Percentiles rank a stretch among this genome's conserved stretches.
Evolutionary conservation across 2,329 filamentous ascomycete genomes (phyloP).

Genomic region (Claviceps humidiphila): DNA sequence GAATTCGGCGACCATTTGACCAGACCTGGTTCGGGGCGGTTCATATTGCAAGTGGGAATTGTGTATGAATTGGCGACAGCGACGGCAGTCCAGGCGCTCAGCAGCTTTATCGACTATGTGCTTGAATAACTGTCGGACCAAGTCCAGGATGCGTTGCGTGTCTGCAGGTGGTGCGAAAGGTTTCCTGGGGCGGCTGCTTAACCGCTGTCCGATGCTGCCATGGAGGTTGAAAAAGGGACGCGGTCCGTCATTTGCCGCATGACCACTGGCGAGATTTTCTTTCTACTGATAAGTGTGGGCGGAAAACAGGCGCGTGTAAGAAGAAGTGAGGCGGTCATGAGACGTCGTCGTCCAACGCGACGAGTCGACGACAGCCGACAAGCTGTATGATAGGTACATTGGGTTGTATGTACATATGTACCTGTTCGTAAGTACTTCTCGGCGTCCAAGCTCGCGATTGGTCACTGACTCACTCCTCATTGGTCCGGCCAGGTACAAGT

Average conservation of each 20-base stretch:
- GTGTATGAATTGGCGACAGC: no score
- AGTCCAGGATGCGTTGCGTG: neutral
- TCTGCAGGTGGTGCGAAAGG: neutral
- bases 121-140: neutral
- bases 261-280: neutral
- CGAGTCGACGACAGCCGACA: no score
- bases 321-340: neutral
- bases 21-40: conserved; percentile 47
- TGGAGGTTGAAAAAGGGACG: neutral
- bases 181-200: neutral
- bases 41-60: conserved; percentile 24
- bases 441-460: no score
- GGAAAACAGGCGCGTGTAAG: neutral
- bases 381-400: no score
- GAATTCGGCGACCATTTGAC: conserved; percentile 54
- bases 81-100: no score
- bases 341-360: no score
- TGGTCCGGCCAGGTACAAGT: no score
- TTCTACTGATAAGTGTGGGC: neutral
- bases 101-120: no score
- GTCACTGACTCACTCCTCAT: no score
- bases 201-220: conserved; percentile 6
- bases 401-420: no score
- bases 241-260: conserved; percentile 1
- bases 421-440: no score